phyloP scores from a whole-genome alignment of 1,284 basidiomycete genomes.

The Jaminaea rosea region DNA sequence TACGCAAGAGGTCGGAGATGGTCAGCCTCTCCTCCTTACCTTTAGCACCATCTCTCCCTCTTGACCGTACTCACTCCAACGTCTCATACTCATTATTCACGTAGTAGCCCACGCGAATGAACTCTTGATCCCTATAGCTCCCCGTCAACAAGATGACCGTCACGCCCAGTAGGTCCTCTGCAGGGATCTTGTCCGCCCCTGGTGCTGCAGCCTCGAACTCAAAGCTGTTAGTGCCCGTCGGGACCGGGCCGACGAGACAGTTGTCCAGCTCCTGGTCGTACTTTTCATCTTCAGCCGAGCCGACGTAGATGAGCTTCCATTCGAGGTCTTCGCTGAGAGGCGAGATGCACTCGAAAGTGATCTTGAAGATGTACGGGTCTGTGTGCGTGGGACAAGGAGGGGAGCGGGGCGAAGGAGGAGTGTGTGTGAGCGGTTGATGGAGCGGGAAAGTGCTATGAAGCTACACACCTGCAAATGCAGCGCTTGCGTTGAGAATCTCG shows the following conservation, averaged over 20 bases:
- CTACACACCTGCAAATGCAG: conserved; percentile 27
- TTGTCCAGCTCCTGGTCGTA: conserved; percentile 87
- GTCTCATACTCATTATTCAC: conserved; percentile 98
- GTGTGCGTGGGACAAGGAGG: background rate
- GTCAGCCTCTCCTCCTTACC: conserved; percentile 7
- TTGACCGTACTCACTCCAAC: too few relatives aligned
- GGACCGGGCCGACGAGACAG: conserved; percentile 75
- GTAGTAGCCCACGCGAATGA: conserved; percentile 97
- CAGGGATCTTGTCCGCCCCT: conserved; percentile 62
- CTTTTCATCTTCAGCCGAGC: conserved; percentile 79
- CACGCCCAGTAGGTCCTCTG: conserved; percentile 76
- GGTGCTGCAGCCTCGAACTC: conserved; percentile 64
- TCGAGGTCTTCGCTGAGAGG: conserved; percentile 71
- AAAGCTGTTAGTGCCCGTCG: conserved; percentile 75
- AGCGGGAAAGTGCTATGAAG: background rate
- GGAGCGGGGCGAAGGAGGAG: background rate
- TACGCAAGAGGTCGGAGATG: background rate
- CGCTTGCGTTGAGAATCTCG: conserved; percentile 40
- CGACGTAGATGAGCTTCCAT: conserved; percentile 95
- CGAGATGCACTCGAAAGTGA: conserved; percentile 96
- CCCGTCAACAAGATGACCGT: conserved; percentile 86
- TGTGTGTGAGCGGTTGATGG: background rate
- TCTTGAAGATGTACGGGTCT: conserved; percentile 84
- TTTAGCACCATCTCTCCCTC: conserved; percentile 61
- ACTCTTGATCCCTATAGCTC: conserved; percentile 81